Base-by-base conservation (phyloP, 371 early-diverging fungal species). In the Blastocladiella emersonii region DNA sequence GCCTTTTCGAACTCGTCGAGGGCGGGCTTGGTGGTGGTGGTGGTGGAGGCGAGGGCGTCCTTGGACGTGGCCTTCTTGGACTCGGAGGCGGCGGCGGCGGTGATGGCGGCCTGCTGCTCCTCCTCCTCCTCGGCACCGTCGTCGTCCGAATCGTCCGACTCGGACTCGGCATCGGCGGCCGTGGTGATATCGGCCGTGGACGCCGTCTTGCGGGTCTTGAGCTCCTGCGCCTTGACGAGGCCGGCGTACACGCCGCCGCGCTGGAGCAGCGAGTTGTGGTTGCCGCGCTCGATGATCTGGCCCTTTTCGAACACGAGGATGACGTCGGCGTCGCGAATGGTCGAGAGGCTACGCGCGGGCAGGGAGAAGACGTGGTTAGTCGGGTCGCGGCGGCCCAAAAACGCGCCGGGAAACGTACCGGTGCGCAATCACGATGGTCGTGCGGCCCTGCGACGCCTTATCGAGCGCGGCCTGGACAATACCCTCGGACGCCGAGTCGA, bases 401-500 rank as follows among this genome's bases (percentile, higher is more conserved):
- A n/a, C n/a, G n/a, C n/a, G n/a, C n/a, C n/a, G n/a, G n/a, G 21
- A 3, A 12, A 44, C 45, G 45, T 21, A 44, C 45, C 30, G 15
- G 57, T 75, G 76, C 25, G 88, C 86, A 74, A 88, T 82, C 13
- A 30, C 30, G 15, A 69, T 44, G 10, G 88, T 86, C 23, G 77
- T 84, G 48, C 84, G 75, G 45, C 87, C 86, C 39, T 80, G 69
- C 2, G 83, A 66, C 3, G 92, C 87, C 34, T 72, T 77, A 66
- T 91, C 89, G 39, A 98, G 72, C 0, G 93, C 95, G 48, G 79
- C 80, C 68, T 96, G 92, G 5, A 98, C 91, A 27, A 89, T 71
- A 63, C 82, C 84, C 73, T 99, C 98, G 44, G 87, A 85, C 68
- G 89, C 85, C 25, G 88, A 83, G 72, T 96, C 95, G 55, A 96